phyloP scores from a whole-genome alignment of 495 filamentous ascomycete species.

The Penicillium riverlandense region DNA sequence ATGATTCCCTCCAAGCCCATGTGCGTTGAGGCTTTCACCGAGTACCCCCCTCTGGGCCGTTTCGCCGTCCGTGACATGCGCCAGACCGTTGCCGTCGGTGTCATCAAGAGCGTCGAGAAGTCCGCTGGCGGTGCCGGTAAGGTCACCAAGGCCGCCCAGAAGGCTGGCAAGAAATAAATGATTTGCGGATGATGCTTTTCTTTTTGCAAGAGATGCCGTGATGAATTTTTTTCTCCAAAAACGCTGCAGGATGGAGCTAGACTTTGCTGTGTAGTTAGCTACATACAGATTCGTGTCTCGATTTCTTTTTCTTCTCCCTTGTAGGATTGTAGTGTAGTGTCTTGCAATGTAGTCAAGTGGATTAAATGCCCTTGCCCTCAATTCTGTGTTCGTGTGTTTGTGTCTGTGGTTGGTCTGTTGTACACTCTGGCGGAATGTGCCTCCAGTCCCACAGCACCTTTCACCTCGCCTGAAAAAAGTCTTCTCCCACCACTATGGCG shows the following conservation, averaged over 20 bases:
- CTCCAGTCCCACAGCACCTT: no score
- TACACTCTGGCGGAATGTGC: no score
- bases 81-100: conserved; percentile 96
- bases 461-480: no score
- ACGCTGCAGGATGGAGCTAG: conserved; percentile 24
- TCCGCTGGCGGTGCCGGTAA: conserved; percentile 56
- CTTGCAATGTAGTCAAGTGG: no score
- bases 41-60: conserved; percentile 97
- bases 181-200: conserved; percentile 18
- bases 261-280: conserved; percentile 20
- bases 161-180: conserved; percentile 62
- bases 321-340: background rate
- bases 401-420: no score
- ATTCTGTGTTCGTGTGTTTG: no score
- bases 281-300: conserved; percentile 20
- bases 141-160: conserved; percentile 69
- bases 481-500: no score
- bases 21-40: conserved; percentile 99
- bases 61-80: conserved; percentile 92
- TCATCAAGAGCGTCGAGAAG: conserved; percentile 86
- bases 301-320: conserved; percentile 1
- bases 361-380: no score
- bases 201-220: conserved; percentile 16
- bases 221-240: conserved; percentile 26
- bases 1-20: conserved; percentile 99